A percentile compares a stretch with the other conserved stretches of the same genome.
Conservation (phyloP, 371 early-diverging fungal genomes). For the Entomophthora muscae region DNA sequence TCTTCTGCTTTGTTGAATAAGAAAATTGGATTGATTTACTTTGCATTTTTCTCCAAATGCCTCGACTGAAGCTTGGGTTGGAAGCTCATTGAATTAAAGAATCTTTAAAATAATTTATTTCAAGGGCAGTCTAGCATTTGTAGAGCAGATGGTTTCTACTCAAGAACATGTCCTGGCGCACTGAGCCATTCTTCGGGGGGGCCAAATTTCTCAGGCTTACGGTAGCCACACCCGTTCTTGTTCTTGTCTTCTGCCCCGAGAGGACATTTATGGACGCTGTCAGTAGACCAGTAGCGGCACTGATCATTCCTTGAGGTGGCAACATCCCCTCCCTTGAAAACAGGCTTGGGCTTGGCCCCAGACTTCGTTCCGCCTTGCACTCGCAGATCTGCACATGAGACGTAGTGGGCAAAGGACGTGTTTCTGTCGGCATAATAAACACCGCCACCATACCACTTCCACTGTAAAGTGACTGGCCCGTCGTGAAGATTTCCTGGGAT, state of each 20-base stretch:
- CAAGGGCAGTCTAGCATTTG: too few relatives aligned
- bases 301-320: constrained; percentile 23
- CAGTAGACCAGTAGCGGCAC: constrained; percentile 15
- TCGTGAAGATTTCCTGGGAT: constrained; percentile 29
- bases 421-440: constrained; percentile 27
- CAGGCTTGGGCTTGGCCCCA: constrained; percentile 11
- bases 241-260: constrained; percentile 1
- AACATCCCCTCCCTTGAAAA: constrained; percentile 28
- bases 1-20: too few relatives aligned
- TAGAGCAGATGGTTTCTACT: too few relatives aligned
- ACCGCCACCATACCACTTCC: constrained; percentile 41
- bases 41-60: too few relatives aligned
- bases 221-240: constrained; percentile 6
- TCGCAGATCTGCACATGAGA: constrained; percentile 27
- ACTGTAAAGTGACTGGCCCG: constrained; percentile 30
- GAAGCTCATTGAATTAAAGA: too few relatives aligned
- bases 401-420: constrained; percentile 30
- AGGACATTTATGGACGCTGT: neutral
- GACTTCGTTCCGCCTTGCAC: constrained; percentile 21
- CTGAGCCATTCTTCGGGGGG: neutral
- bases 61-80: too few relatives aligned
- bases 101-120: too few relatives aligned
- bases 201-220: neutral
- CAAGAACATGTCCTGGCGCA: too few relatives aligned
- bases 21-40: too few relatives aligned